Base-by-base conservation (phyloP, 257 asterid genomes). In the Ocimum tenuiflorum region DNA sequence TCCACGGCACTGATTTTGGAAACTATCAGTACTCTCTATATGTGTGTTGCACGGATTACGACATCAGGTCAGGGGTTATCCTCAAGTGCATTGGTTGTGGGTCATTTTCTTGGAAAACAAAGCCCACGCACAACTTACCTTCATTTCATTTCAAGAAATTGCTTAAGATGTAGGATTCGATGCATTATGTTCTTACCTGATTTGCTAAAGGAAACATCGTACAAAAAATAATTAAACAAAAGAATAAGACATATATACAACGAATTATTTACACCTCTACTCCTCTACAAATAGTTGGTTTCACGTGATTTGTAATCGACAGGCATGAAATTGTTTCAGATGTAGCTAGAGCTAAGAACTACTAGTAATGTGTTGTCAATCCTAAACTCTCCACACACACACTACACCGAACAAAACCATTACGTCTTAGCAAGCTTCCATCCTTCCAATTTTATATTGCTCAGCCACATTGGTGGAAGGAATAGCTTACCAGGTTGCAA, bases 391-490 rank as follows among this genome's bases (percentile, higher is more conserved):
- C 45, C 3, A 38, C 45, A 9, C 0, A 12, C 47, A 11, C 17
- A 11, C 47, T 7, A 12, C 47, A 11, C 15, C 2, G 6, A 11
- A 36, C 12, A 7, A 8, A 3, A 13, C 1, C 2, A 19, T 43
- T n/a, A 42, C 1, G 48, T 42, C 19, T 43, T 43, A 43, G 79
- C 74, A 14, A 78, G 42, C 58, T 73, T 81, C 82, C 79, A 72
- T 59, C 68, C 68, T 61, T 70, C 80, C 82, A 79, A 73, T 69
- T 81, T 80, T 77, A 86, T 47, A 72, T 73, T 76, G 55, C 71
- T 77, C 59, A 82, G 71, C 81, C 86, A 83, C 60, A 73, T 78
- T 8, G 82, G 81, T 38, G 83, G 79, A 51, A 85, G 20, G 18
- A 72, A 61, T 23, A 76, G 48, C 63, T 75, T 83, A 63, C 73